Percentiles rank a stretch among this genome's conserved stretches.
phyloP scores from a whole-genome alignment of 163 green algal genomes.

The Chlamydomonas reinhardtii region DNA sequence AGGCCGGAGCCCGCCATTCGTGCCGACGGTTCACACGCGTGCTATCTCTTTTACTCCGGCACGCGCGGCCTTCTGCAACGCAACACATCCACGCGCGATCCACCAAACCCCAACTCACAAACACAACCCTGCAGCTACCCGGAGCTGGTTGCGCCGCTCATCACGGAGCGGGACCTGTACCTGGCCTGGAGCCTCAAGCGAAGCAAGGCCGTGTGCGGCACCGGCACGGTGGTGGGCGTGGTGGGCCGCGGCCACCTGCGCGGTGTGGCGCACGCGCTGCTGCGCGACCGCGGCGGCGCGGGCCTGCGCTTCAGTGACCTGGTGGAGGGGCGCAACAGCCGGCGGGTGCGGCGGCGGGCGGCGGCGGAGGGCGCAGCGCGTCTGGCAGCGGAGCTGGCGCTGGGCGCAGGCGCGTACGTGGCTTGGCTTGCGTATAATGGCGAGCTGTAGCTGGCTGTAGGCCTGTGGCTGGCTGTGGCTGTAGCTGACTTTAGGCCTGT shows the following conservation, averaged over 20 bases:
- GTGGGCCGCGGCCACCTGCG: constrained; percentile 86
- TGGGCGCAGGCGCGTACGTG: constrained; percentile 6
- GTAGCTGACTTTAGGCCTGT: too few relatives aligned
- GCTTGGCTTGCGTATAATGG: background rate
- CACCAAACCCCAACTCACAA: background rate
- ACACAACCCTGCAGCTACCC: constrained; percentile 26
- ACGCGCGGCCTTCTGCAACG: too few relatives aligned
- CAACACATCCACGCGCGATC: too few relatives aligned
- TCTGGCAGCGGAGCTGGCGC: constrained; percentile 19
- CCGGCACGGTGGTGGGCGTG: constrained; percentile 79
- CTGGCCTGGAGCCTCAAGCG: constrained; percentile 90
- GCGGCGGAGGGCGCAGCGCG: background rate
- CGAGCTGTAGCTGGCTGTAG: background rate
- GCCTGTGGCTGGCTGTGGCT: too few relatives aligned
- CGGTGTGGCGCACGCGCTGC: constrained; percentile 80
- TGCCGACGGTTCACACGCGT: too few relatives aligned
- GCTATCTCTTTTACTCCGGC: too few relatives aligned
- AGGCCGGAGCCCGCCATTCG: too few relatives aligned
- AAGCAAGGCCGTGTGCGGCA: constrained; percentile 89
- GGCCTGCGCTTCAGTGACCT: constrained; percentile 50
- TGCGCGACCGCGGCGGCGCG: constrained; percentile 59
- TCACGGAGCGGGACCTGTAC: constrained; percentile 87
- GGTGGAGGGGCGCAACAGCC: constrained; percentile 43
- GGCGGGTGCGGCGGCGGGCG: background rate
- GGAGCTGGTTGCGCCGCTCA: constrained; percentile 57